phyloP scores from a whole-genome alignment of 768 basidiomycete species.

The Lactarius pseudohatsudake region DNA sequence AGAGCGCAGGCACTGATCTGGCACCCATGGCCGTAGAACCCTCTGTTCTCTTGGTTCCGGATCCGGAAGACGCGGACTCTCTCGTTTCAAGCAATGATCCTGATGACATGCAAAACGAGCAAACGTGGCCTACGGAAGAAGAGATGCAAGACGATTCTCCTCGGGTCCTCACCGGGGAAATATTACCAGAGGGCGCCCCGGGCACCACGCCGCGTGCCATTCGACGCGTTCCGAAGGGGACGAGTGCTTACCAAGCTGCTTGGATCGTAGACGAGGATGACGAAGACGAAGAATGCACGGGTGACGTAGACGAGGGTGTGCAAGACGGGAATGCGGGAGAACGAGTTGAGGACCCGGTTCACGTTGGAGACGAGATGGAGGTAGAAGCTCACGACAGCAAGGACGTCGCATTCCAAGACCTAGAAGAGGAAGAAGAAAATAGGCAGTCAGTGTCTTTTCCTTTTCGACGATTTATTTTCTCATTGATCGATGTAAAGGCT shows the following conservation, averaged over 20 bases:
- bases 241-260: conserved; percentile 94
- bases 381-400: conserved; percentile 42
- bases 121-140: conserved; percentile 98
- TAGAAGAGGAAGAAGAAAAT: conserved; percentile 82
- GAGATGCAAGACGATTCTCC: conserved; percentile 62
- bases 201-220: conserved; percentile 80
- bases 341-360: conserved; percentile 52
- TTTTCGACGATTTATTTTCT: conserved; percentile 14
- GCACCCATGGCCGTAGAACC: conserved; percentile 70
- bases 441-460: conserved; percentile 60
- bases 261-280: conserved; percentile 89
- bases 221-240: conserved; percentile 89
- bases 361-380: conserved; percentile 56
- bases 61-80: conserved; percentile 71
- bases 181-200: conserved; percentile 59
- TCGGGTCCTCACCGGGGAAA: conserved; percentile 32
- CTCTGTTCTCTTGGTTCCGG: conserved; percentile 60
- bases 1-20: conserved; percentile 39
- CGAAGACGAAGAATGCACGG: conserved; percentile 39
- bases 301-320: conserved; percentile 35
- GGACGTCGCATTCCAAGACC: conserved; percentile 66
- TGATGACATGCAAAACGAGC: conserved; percentile 89
- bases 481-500: conserved; percentile 45
- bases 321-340: conserved; percentile 52
- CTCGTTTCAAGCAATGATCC: conserved; percentile 84